Percentiles rank a stretch among this genome's conserved stretches.
Conservation (phyloP, 2,329 filamentous ascomycete genomes). For the Beauveria pseudobassiana region DNA sequence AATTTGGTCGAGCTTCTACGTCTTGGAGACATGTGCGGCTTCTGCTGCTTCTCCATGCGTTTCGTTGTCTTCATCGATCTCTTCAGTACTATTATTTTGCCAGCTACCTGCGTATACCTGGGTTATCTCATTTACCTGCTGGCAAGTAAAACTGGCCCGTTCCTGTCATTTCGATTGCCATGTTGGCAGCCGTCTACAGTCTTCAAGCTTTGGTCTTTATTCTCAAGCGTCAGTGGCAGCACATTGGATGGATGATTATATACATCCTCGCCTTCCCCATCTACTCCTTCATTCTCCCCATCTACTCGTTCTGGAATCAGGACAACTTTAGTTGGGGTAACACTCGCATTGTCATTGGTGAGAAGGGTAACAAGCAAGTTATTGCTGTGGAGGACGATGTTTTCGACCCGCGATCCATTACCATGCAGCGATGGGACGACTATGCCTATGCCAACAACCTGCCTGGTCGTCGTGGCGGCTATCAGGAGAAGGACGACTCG, state of each 20-base stretch:
- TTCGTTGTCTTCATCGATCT: slow-evolving; percentile 95
- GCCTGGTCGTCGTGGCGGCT: slow-evolving; percentile 76
- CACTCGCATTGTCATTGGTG: slow-evolving; percentile 92
- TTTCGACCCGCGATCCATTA: slow-evolving; percentile 88
- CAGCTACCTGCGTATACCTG: slow-evolving; percentile 80
- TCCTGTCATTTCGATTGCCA: slow-evolving; percentile 79
- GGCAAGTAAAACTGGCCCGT: slow-evolving; percentile 59
- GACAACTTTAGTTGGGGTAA: slow-evolving; percentile 99
- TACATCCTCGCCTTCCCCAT: slow-evolving; percentile 94
- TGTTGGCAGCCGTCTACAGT: slow-evolving; percentile 88
- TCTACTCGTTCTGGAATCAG: slow-evolving; percentile 99
- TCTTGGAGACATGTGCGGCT: slow-evolving; percentile 90
- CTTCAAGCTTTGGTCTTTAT: slow-evolving; percentile 95
- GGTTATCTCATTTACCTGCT: slow-evolving; percentile 80
- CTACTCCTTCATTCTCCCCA: slow-evolving; percentile 80
- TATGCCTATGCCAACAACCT: slow-evolving; percentile 83
- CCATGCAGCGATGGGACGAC: slow-evolving; percentile 94
- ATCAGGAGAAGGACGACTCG: slow-evolving; percentile 55
- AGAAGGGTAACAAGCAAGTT: slow-evolving; percentile 86
- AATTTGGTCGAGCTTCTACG: slow-evolving; percentile 87
- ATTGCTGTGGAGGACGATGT: slow-evolving; percentile 76
- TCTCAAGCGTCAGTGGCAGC: slow-evolving; percentile 94
- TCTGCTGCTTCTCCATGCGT: slow-evolving; percentile 98
- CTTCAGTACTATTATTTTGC: slow-evolving; percentile 84
- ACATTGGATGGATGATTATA: slow-evolving; percentile 99